These are phyloP conservation scores for Pseudogymnoascus sp. DNA, from an alignment of 2,329 filamentous ascomycete genomes.

Conservation along the genomic window DNA sequence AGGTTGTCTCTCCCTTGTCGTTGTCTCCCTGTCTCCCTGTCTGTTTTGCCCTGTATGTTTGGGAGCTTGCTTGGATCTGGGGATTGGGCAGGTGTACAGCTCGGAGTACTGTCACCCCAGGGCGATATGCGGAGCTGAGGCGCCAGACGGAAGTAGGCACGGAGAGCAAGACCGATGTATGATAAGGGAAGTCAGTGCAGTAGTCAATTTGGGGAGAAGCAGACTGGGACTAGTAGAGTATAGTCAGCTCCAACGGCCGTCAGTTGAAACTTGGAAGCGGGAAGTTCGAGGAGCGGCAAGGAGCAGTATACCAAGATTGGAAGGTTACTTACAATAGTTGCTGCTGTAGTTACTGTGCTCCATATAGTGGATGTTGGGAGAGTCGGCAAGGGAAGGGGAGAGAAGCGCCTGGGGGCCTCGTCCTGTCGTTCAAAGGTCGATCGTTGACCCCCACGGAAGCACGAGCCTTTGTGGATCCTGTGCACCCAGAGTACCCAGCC, in stretches of 20 bases:
- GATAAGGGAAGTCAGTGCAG: not conserved
- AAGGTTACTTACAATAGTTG: not conserved
- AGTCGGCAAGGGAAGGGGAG: not conserved
- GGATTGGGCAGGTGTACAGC: not conserved
- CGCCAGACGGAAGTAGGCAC: not conserved
- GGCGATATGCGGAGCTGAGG: not conserved
- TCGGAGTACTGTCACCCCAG: not conserved
- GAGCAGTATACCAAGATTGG: not conserved
- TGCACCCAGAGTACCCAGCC: not conserved
- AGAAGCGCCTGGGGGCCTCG: not conserved
- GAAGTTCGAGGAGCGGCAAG: not conserved
- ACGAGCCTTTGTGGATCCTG: slow-evolving; percentile 1
- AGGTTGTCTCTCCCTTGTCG: not conserved
- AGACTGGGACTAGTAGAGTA: not conserved
- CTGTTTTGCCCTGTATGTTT: not conserved
- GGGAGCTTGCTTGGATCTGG: not conserved
- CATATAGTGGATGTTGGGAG: not conserved
- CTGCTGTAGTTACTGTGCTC: not conserved
- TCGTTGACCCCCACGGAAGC: slow-evolving; percentile 1
- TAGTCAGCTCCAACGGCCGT: not conserved
- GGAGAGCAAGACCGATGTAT: not conserved
- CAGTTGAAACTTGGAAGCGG: not conserved
- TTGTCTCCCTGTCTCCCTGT: not conserved
- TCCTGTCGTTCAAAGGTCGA: slow-evolving; percentile 1
- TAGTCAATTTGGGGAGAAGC: not conserved